Percentiles rank a stretch among this genome's conserved stretches.
Evolutionary conservation across 2,329 filamentous ascomycete species (phyloP).

Genomic region (Zalaria sp.): DNA sequence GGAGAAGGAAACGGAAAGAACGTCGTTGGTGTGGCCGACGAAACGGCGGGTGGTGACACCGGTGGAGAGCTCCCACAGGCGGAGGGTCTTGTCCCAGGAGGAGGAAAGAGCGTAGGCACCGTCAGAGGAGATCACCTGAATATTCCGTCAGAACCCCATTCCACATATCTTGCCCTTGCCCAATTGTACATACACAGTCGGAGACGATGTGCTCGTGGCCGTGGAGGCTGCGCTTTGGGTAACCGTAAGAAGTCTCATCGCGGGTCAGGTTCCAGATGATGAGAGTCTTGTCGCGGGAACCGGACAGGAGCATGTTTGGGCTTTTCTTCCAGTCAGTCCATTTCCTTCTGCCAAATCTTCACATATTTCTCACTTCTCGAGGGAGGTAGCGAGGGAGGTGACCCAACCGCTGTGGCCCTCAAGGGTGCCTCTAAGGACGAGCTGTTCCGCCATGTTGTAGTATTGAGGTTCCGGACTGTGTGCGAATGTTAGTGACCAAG

Average conservation of each 20-base stretch:
- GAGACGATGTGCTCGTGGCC: conserved; percentile 99
- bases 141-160: conserved; percentile 4
- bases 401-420: conserved; percentile 98
- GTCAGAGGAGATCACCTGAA: conserved; percentile 95
- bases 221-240: conserved; percentile 97
- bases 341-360: neutral
- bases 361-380: conserved; percentile 70
- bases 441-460: conserved; percentile 22
- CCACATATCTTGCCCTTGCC: neutral
- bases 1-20: conserved; percentile 99
- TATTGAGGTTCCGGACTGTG: neutral
- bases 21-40: conserved; percentile 98
- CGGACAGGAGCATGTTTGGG: conserved; percentile 99
- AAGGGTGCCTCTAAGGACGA: conserved; percentile 29
- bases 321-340: conserved; percentile 31
- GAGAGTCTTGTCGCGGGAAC: conserved; percentile 92
- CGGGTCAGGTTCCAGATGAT: conserved; percentile 99
- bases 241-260: conserved; percentile 95
- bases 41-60: conserved; percentile 96
- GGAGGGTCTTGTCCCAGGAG: conserved; percentile 99
- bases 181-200: conserved; percentile 74
- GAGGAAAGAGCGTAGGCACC: conserved; percentile 97
- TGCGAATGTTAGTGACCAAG: too few species aligned
- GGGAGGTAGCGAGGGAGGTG: conserved; percentile 92
- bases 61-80: conserved; percentile 96